phyloP scores from a whole-genome alignment of 2,329 filamentous ascomycete species.

The Aureobasidium sp. region DNA sequence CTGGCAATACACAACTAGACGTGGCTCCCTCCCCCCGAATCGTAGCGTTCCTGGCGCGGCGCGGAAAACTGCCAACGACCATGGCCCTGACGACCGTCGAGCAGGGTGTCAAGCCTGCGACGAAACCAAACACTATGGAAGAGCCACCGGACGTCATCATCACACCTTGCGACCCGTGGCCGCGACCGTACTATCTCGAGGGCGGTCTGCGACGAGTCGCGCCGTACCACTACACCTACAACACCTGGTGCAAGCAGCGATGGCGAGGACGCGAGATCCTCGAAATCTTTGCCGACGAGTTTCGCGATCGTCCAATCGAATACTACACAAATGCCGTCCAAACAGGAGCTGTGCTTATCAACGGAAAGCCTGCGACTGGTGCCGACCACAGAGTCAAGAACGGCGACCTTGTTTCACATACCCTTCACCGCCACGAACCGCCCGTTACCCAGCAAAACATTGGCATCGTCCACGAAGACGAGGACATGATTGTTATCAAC shows the following conservation, averaged over 20 bases:
- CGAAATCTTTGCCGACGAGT: slow-evolving; percentile 86
- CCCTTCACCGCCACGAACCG: slow-evolving; percentile 89
- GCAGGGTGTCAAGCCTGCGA: slow-evolving; percentile 6
- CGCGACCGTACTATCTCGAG: slow-evolving; percentile 72
- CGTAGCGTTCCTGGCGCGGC: slow-evolving; percentile 43
- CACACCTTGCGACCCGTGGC: slow-evolving; percentile 52
- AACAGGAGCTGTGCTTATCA: slow-evolving; percentile 68
- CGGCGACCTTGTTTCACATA: slow-evolving; percentile 86
- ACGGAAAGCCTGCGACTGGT: slow-evolving; percentile 59
- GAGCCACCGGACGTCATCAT: slow-evolving; percentile 42
- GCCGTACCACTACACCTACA: slow-evolving; percentile 90
- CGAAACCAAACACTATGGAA: slow-evolving; percentile 27
- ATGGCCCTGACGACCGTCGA: slow-evolving; percentile 39
- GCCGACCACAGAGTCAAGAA: slow-evolving; percentile 70
- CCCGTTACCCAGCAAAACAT: slow-evolving; percentile 78
- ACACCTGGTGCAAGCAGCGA: slow-evolving; percentile 87
- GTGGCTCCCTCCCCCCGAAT: slow-evolving; percentile 46
- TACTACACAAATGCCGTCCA: slow-evolving; percentile 86
- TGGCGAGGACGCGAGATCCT: slow-evolving; percentile 77
- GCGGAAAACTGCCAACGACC: slow-evolving; percentile 33
- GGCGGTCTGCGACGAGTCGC: slow-evolving; percentile 72
- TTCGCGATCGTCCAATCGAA: slow-evolving; percentile 73
- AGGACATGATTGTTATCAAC: slow-evolving; percentile 91
- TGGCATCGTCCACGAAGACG: slow-evolving; percentile 78
- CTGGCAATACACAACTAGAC: neutral